Base-by-base conservation (phyloP, 345 rosid genomes). In the Camelina laxa region DNA sequence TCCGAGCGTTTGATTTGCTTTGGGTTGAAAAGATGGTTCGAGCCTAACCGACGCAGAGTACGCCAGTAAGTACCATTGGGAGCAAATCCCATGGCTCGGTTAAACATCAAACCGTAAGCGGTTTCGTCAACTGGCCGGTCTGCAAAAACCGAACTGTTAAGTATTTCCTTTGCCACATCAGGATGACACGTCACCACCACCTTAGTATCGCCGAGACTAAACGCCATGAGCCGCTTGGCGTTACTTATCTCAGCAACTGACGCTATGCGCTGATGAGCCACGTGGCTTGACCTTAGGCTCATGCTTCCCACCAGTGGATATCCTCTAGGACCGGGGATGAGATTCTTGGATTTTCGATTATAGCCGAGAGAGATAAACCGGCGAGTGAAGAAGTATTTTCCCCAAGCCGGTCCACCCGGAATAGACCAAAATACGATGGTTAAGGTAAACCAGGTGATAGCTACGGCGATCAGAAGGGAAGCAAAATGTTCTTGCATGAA, bases 351-450 rank as follows among this genome's bases (percentile, higher is more conserved):
- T 9, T 41, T 58, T 6, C 3, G 35, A 31, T 21, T 39, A 68
- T 4, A 57, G 0, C 85, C 90, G 16, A 5, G 21, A 15, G 30
- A 44, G 15, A 44, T 49, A 27, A 77, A 71, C 51, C 63, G 58
- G 30, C 17, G 67, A 61, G 70, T 60, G 36, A 66, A 71, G 24
- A 60, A 57, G 62, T 87, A 80, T 56, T 77, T 89, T 8, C 96
- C 96, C 96, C 96, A 89, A 41, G 92, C 96, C 3, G 92, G 90
- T 65, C 96, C 96, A 9, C 96, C 96, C 0, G 88, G 85, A 4
- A 20, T 75, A 60, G 83, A 85, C 92, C 96, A 87, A 70, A 80
- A 75, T 36, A 87, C 6, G 30, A 87, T 60, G 48, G 77, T 56
- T 50, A 84, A 69, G 67, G 63, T 72, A 17, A 84, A 61, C 87